These are phyloP conservation scores for grape (Vitis vinifera) DNA, from an alignment of 164 flowering plant genomes.

Conservation along the genomic window ASM3070453v1 NC_081814.1:9573001-9573500, in stretches of 20 bases:
- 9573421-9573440: conserved; percentile 54
- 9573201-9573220: conserved; percentile 23
- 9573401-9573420: conserved; percentile 52
- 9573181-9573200: conserved; percentile 76
- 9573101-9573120: conserved; percentile 68
- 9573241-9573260: too few relatives aligned
- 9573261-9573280: too few relatives aligned
- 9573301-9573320: too few relatives aligned
- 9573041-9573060: conserved; percentile 70
- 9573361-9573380: conserved; percentile 60
- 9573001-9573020: too few relatives aligned
- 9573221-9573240: too few relatives aligned
- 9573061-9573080: conserved; percentile 46
- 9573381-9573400: conserved; percentile 43
- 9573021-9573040: conserved; percentile 66
- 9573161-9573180: conserved; percentile 72
- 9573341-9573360: not conserved
- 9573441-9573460: conserved; percentile 31
- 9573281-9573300: not conserved
- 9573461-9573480: conserved; percentile 38
- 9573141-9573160: conserved; percentile 73
- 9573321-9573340: too few relatives aligned
- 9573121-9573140: conserved; percentile 65
- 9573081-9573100: conserved; percentile 54
- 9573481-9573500: conserved; percentile 34